Evolutionary conservation across 176 grass and related monocot species (phyloP), one percentile per base, ranked within the genome.

Genomic region (Bromus sterilis): DNA sequence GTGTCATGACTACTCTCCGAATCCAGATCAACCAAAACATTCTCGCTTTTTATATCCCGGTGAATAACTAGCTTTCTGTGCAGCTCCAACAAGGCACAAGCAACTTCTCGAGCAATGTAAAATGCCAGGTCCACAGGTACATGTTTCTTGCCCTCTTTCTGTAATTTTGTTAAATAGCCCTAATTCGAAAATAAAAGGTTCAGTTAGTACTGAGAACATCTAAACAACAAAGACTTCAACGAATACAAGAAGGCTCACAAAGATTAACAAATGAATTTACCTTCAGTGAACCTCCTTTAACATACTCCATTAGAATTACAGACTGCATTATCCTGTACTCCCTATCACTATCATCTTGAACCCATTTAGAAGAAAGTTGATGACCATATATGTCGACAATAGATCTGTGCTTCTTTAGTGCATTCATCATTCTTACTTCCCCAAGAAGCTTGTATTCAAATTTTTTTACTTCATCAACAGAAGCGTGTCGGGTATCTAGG

Each of bases 381-480:
- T 99, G 96, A 43, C 93, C 96, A 68, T 93, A 99, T 84, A 95
- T 89, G 77, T 95, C 84, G 42, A 99, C 93, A 86, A 95, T 99
- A 56, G 83, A 93, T 34, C 80, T 95, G 67, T 95, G 93, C 64
- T 91, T 91, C 72, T 87, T 99, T 66, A 99, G 77, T 64, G 93
- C 89, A 80, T 89, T 87, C 40, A 99, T 77, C 77, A 99, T 93
- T 76, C 96, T 95, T 80, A 99, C 93, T 91, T 98, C 96, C 49
- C 86, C 93, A 65, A 98, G 84, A 80, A 98, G 82, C 28, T 75
- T 91, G 80, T 89, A 91, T 72, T 98, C 90, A 78, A 98, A 98
- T 24, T 84, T 39, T 87, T 90, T 85, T 84, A 90, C 64, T 74
- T 93, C 84, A 69, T 93, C 89, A 84, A 56, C 53, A 9, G 89